phyloP scores from a whole-genome alignment of 2,329 filamentous ascomycete genomes.

The Niveomyces coronatus region DNA sequence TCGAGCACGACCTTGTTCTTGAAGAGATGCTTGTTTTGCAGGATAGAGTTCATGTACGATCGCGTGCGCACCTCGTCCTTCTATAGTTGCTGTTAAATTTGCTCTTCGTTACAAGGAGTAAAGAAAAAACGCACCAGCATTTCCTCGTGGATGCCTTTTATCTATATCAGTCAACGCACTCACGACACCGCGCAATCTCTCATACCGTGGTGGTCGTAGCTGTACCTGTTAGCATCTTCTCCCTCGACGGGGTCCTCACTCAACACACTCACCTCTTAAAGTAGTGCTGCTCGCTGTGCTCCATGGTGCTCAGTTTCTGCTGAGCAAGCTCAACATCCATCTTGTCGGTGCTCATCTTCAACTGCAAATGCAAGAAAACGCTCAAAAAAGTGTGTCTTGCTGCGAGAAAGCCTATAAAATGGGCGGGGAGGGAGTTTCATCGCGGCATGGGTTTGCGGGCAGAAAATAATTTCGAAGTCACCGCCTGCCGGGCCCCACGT shows the following conservation, averaged over 20 bases:
- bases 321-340: constrained; percentile 53
- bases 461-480: constrained; percentile 21
- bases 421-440: no score
- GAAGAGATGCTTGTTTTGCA: constrained; percentile 92
- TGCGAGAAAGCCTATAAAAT: no score
- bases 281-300: constrained; percentile 96
- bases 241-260: constrained; percentile 14
- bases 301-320: constrained; percentile 59
- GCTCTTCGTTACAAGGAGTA: constrained; percentile 2
- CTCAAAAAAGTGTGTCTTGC: background rate
- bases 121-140: constrained; percentile 67
- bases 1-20: constrained; percentile 81
- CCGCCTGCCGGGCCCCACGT: constrained; percentile 16
- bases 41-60: constrained; percentile 94
- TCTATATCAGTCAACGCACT: constrained; percentile 1
- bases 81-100: constrained; percentile 33
- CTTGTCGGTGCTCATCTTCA: constrained; percentile 37
- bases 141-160: constrained; percentile 84
- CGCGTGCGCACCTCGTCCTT: constrained; percentile 97
- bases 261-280: constrained; percentile 71
- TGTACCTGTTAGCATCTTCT: constrained; percentile 35
- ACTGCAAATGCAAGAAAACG: background rate
- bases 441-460: constrained; percentile 19
- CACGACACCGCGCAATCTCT: constrained; percentile 19
- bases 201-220: constrained; percentile 95